Evolutionary conservation across 2,329 filamentous ascomycete genomes (phyloP).

Genomic region (Sarocladiaceae sp.): DNA sequence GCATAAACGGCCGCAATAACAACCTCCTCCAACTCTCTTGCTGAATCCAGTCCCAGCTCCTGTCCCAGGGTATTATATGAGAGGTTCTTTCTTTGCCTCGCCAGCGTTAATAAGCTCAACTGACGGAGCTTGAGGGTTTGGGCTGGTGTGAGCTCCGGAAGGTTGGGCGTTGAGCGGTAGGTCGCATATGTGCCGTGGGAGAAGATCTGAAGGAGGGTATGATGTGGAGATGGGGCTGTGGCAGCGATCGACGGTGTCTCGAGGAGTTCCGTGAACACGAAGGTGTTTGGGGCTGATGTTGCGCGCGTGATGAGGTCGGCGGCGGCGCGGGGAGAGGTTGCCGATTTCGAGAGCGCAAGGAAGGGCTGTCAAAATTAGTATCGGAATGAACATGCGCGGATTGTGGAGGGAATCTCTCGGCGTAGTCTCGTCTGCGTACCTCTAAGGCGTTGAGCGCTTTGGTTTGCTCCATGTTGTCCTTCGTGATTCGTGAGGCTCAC

Average conservation of each 20-base stretch:
- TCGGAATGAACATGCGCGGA: too few species aligned
- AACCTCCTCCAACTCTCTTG: conserved; percentile 75
- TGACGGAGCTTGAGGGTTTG: conserved; percentile 86
- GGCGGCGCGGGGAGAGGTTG: conserved; percentile 76
- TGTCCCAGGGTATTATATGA: conserved; percentile 67
- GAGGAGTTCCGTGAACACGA: conserved; percentile 91
- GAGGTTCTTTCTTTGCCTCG: conserved; percentile 62
- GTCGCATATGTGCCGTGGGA: conserved; percentile 84
- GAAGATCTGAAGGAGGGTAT: conserved; percentile 80
- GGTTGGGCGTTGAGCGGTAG: conserved; percentile 47
- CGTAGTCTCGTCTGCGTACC: conserved; percentile 33
- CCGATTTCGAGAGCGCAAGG: conserved; percentile 81
- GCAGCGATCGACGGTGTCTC: conserved; percentile 73
- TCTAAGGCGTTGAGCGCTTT: conserved; percentile 62
- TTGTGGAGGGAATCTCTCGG: conserved; percentile 41
- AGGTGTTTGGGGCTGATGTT: conserved; percentile 85
- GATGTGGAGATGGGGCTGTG: conserved; percentile 55
- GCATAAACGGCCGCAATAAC: conserved; percentile 86
- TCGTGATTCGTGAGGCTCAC: conserved; percentile 9
- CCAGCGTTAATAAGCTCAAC: conserved; percentile 80
- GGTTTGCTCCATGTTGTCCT: conserved; percentile 64
- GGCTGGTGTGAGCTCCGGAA: conserved; percentile 62
- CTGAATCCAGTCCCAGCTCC: conserved; percentile 61
- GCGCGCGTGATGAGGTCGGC: conserved; percentile 83
- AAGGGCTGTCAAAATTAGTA: too few species aligned